These are phyloP conservation scores for Cladosporium austrohemisphaericum DNA, from an alignment of 2,329 filamentous ascomycete genomes.

Conservation along the genomic window DNA sequence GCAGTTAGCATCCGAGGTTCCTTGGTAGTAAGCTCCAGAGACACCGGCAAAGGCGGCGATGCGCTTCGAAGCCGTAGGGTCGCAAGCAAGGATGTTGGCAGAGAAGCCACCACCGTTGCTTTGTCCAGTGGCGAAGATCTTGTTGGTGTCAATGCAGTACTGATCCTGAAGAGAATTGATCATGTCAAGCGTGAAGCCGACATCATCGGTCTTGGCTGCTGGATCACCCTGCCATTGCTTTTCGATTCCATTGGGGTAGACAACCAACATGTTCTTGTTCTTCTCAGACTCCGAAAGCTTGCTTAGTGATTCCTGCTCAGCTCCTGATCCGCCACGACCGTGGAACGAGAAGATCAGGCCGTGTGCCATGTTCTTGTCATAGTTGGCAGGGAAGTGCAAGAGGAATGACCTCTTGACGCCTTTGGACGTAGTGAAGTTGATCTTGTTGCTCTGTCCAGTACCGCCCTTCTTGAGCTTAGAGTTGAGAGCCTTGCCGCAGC, in stretches of 20 bases:
- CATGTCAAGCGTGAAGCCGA: constrained; percentile 42
- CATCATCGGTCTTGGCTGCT: constrained; percentile 42
- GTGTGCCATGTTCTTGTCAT: constrained; percentile 35
- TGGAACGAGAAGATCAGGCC: constrained; percentile 49
- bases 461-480: constrained; percentile 21
- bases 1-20: constrained; percentile 16
- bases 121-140: constrained; percentile 46
- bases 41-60: constrained; percentile 49
- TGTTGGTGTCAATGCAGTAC: constrained; percentile 42
- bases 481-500: constrained; percentile 25
- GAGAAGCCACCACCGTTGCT: constrained; percentile 51
- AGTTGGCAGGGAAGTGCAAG: constrained; percentile 40
- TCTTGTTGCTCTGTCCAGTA: constrained; percentile 22
- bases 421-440: constrained; percentile 21
- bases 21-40: constrained; percentile 43
- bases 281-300: constrained; percentile 44
- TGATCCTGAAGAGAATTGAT: constrained; percentile 34
- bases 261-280: constrained; percentile 43
- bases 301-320: constrained; percentile 40
- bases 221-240: constrained; percentile 42
- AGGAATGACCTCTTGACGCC: constrained; percentile 33
- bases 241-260: constrained; percentile 43
- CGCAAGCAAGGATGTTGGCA: constrained; percentile 44
- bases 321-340: constrained; percentile 37
- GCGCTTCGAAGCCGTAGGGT: constrained; percentile 35